Base-by-base conservation (phyloP, 208 protist species). In the Acanthamoeba comandoni region DNA sequence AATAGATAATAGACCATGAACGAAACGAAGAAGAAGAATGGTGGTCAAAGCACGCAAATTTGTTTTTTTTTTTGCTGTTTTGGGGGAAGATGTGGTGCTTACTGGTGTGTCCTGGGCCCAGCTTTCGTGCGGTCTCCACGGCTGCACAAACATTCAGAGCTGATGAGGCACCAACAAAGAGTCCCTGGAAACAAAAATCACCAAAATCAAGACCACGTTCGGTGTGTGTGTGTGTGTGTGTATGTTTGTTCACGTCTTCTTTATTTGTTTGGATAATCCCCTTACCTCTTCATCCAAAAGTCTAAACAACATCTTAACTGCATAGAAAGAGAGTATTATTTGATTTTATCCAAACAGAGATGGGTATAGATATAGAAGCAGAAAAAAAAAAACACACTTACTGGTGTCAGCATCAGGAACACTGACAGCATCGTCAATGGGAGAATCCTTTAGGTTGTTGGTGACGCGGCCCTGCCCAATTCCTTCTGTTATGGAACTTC, bases 391-490 rank as follows among this genome's bases (percentile, higher is more conserved):
- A 49, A 49, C 49, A 3, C 31, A 92, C 87, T 49, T 43, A 84
- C 92, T 70, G 1, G 80, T 69, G 11, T 75, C 43, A 7, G 24
- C 29, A 67, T 95, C 94, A 2, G 71, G 39, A 15, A 95, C 86
- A 15, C 70, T 43, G 3, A 95, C 3, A 8, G 93, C 91, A 22
- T 64, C 64, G 64, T 95, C 93, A 13, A 95, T 52, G 3, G n/a
- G 19, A 2, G 84, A 88, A 26, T 62, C 93, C 15, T 93, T 65
- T 7, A 95, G 62, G 70, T 95, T 95, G 15, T 94, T 93, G 4
- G 94, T 95, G 24, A 95, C 75, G 12, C 94, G 84, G 22, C 93
- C 93, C 65, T 95, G 93, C 9, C 94, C 94, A 35, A 95, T 95
- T 43, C 94, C 94, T 85, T 94, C 92, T 24, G 82, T 95, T 17